Conservation (phyloP, 2,329 filamentous ascomycete species). For the Biscogniauxia sp. region DNA sequence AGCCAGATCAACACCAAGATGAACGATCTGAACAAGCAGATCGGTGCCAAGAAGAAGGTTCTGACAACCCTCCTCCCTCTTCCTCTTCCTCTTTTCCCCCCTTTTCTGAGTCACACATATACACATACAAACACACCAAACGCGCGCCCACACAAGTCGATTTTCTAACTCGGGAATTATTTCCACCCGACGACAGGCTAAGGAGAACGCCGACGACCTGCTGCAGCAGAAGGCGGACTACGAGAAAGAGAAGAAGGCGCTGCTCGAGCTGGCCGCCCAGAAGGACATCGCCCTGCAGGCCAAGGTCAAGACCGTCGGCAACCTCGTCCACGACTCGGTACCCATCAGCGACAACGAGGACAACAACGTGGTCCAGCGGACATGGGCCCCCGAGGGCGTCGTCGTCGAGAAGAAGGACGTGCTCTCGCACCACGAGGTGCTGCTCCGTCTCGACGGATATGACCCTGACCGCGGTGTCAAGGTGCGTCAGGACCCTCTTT, state of each 20-base stretch:
- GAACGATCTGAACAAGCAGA: conserved; percentile 86
- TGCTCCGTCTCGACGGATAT: conserved; percentile 83
- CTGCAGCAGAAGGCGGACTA: conserved; percentile 74
- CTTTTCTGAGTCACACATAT: conserved; percentile 19
- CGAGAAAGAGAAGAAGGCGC: conserved; percentile 77
- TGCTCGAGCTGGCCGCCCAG: conserved; percentile 69
- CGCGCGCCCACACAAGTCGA: not conserved
- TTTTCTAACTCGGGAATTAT: not conserved
- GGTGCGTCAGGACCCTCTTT: conserved; percentile 18
- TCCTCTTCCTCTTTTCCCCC: not conserved
- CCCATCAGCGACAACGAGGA: conserved; percentile 50
- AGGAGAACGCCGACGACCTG: conserved; percentile 81
- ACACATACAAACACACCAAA: not conserved
- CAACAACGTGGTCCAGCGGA: conserved; percentile 73
- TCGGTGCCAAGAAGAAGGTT: conserved; percentile 87
- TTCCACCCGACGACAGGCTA: conserved; percentile 50
- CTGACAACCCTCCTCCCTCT: not conserved
- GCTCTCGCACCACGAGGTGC: conserved; percentile 93
- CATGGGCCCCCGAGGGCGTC: conserved; percentile 77
- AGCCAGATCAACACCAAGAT: conserved; percentile 81
- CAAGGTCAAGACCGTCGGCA: conserved; percentile 83
- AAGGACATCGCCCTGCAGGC: conserved; percentile 72
- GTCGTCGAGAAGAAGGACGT: conserved; percentile 70
- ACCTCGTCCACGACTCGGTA: conserved; percentile 79
- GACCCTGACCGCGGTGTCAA: conserved; percentile 92